Base-by-base conservation (phyloP, 2,329 filamentous ascomycete genomes). In the Trichoderma sp. region DNA sequence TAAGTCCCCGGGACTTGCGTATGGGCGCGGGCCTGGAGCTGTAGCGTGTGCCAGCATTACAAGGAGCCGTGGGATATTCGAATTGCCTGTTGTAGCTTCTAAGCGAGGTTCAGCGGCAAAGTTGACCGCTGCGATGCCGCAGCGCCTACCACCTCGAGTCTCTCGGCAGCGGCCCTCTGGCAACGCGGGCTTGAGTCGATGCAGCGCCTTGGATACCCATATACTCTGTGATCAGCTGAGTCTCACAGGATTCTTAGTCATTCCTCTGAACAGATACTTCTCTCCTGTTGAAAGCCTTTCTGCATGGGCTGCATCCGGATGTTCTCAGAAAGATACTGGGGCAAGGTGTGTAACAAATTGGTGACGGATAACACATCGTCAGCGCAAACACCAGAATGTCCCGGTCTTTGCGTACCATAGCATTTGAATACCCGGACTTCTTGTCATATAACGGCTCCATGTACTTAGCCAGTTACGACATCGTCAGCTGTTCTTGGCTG, bases 91-190 rank as follows among this genome's bases (percentile, higher is more conserved):
- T 24, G 28, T 26, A 52, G n/a, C n/a, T 52, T n/a, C 50, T 52
- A 52, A 52, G 26, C 50, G 50, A 52, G 50, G 50, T 28, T 17
- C 50, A 52, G 26, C 26, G 26, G 50, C 17, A 52, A 51, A 34
- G 34, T 14, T 39, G 34, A 12, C 15, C 26, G 26, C 21, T 41
- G 28, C 19, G 28, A 43, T 24, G 5, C 12, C 17, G 54, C 7
- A 57, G 54, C 39, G 39, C 39, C 43, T 45, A 45, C 54, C 15
- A 17, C 24, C 51, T 54, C n/a, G 34, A 39, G 26, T 34, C 30
- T 54, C 19, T 51, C 26, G 26, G 26, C 9, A 51, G 30, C 30
- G 7, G n/a, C 15, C 26, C 24, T n/a, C 24, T 6, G 48, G 24
- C 28, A 34, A 5, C n/a, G 14, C 19, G 30, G 28, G 48, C 48